Evolutionary conservation across 2,329 filamentous ascomycete genomes (phyloP).

Genomic region (Graphilbum sp.): DNA sequence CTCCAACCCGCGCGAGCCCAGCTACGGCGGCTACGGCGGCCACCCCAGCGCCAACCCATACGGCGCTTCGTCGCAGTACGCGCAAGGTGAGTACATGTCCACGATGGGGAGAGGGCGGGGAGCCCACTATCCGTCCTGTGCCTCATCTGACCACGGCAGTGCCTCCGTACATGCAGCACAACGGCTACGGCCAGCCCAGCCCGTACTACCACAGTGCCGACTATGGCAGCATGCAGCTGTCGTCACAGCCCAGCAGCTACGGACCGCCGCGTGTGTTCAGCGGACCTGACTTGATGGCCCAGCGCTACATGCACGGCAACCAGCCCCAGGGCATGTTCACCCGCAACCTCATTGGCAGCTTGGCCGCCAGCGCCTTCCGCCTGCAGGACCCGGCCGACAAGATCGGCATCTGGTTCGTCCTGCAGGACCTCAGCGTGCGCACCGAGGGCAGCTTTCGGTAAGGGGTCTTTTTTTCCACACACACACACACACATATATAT

Average conservation of each 20-base stretch:
- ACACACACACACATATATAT: too few relatives aligned
- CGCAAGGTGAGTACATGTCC: conserved; percentile 10
- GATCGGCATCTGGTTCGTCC: conserved; percentile 88
- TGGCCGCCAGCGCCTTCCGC: conserved; percentile 75
- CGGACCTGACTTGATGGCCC: conserved; percentile 15
- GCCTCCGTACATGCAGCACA: conserved; percentile 9
- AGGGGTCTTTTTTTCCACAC: too few relatives aligned
- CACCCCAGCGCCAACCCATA: conserved; percentile 13
- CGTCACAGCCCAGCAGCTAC: conserved; percentile 11
- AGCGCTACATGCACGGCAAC: conserved; percentile 23
- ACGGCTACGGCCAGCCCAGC: conserved; percentile 19
- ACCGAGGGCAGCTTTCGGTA: conserved; percentile 87
- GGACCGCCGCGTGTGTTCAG: conserved; percentile 14
- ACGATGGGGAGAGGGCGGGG: too few relatives aligned
- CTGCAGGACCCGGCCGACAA: conserved; percentile 65
- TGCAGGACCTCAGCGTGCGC: conserved; percentile 87
- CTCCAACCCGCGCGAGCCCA: conserved; percentile 19
- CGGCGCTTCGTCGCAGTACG: conserved; percentile 12
- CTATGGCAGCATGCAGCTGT: conserved; percentile 7
- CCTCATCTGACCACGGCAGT: conserved; percentile 1
- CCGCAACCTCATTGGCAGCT: conserved; percentile 81
- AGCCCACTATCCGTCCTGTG: too few relatives aligned
- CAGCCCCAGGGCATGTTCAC: conserved; percentile 76
- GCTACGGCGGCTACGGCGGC: conserved; percentile 11
- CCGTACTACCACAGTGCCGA: conserved; percentile 15